Conservation (phyloP, 768 basidiomycete species). For the Termitomyces heimii region DNA sequence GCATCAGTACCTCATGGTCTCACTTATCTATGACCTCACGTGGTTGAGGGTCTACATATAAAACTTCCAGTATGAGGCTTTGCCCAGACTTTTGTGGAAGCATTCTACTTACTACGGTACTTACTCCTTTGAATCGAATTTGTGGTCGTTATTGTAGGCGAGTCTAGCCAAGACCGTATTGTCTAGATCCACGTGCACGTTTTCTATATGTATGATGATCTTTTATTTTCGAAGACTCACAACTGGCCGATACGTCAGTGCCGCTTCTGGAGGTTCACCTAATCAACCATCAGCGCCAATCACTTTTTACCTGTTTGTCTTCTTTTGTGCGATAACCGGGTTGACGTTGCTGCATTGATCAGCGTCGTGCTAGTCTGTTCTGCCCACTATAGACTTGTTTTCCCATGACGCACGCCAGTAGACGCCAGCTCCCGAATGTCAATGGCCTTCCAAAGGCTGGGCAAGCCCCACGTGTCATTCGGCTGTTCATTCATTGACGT, state of each 20-base stretch:
- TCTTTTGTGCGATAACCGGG: conserved; percentile 19
- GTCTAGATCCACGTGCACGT: conserved; percentile 54
- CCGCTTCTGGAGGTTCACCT: conserved; percentile 39
- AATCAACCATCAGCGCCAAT: neutral
- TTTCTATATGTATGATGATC: conserved; percentile 51
- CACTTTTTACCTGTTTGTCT: neutral
- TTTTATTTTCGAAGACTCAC: conserved; percentile 62
- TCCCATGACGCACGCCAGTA: too few relatives aligned
- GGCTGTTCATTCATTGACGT: conserved; percentile 27
- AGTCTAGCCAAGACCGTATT: conserved; percentile 56
- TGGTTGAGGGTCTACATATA: conserved; percentile 32
- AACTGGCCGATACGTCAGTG: conserved; percentile 53
- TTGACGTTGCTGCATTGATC: conserved; percentile 45
- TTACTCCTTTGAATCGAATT: conserved; percentile 67
- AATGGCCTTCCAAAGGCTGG: conserved; percentile 57
- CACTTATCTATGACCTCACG: neutral
- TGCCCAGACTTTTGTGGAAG: conserved; percentile 57
- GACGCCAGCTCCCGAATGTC: conserved; percentile 59
- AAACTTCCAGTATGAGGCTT: conserved; percentile 44
- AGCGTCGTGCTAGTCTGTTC: conserved; percentile 61
- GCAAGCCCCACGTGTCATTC: conserved; percentile 58
- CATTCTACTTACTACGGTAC: conserved; percentile 42
- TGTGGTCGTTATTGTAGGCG: conserved; percentile 68
- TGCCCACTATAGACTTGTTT: too few relatives aligned
- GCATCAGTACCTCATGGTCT: conserved; percentile 29